A percentile compares a stretch with the other conserved stretches of the same genome.
These are phyloP conservation scores for Evernia prunastri DNA, from an alignment of 495 filamentous ascomycete genomes.

Conservation along the genomic window DNA sequence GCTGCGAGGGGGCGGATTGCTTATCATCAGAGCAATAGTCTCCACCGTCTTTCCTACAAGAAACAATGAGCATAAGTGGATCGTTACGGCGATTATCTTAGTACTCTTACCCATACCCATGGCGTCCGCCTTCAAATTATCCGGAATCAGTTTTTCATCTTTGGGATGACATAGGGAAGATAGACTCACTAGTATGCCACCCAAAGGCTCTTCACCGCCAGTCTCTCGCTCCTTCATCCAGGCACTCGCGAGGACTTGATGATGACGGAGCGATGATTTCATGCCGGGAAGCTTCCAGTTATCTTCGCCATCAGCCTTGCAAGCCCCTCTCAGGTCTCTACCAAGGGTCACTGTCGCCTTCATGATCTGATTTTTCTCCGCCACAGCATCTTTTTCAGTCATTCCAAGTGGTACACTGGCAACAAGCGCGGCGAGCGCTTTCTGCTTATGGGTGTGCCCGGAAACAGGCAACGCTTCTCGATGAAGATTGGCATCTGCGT, in stretches of 20 bases:
- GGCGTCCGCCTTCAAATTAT: conserved; percentile 34
- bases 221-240: conserved; percentile 21
- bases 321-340: neutral
- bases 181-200: conserved; percentile 20
- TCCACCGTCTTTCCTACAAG: conserved; percentile 51
- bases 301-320: neutral
- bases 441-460: conserved; percentile 11
- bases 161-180: neutral
- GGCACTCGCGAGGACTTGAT: conserved; percentile 22
- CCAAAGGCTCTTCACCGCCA: neutral
- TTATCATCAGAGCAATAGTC: conserved; percentile 46
- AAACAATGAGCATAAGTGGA: too few relatives aligned
- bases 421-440: conserved; percentile 15
- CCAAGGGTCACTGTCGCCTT: conserved; percentile 12
- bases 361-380: conserved; percentile 18
- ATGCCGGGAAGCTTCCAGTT: conserved; percentile 24
- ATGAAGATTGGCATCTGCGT: conserved; percentile 15
- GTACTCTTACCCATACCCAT: conserved; percentile 69
- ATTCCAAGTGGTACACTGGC: conserved; percentile 13
- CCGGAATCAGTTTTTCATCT: neutral
- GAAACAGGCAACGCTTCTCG: neutral
- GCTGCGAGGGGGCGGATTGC: conserved; percentile 31
- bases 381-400: conserved; percentile 5
- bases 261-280: conserved; percentile 13
- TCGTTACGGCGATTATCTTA: too few relatives aligned